Base-by-base conservation (phyloP, 176 grass and related monocot species). In the Oryza officinalis region DNA sequence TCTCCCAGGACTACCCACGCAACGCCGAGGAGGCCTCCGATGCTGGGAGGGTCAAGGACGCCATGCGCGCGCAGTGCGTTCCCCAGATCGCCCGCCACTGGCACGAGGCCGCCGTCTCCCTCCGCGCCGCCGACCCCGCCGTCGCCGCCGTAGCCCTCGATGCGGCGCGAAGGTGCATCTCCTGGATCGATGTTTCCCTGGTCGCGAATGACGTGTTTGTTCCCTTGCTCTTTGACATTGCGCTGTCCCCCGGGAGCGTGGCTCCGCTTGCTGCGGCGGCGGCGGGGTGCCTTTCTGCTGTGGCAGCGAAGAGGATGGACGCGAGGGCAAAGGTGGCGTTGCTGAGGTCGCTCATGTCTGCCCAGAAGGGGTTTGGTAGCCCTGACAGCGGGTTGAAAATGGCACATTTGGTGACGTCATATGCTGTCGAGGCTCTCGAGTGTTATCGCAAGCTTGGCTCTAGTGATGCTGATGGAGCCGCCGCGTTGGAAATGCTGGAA, bases 171-270 rank as follows among this genome's bases (percentile, higher is more conserved):
- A 92, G 96, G 69, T 96, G 94, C 65, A 88, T 96, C 69, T 61
- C 96, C 54, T 99, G 96, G 96, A 99, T 96, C 54, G 96, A 99
- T 86, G 92, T 99, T 1, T 69, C 85, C 43, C 91, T 99, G 26
- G 90, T 99, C 38, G 93, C 93, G 4, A 99, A 99, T 32, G 91
- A 96, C 33, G 83, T 87, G 15, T 95, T 99, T 64, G 85, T 96
- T 30, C 93, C 91, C 30, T 89, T 99, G 18, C 87, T 99, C 32
- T 99, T 99, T 64, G 96, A 96, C 61, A 84, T 99, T 65, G 78
- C 92, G 8, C 81, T 99, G 64, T 85, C 88, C 65, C 87, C 91
- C 15, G 87, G 46, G 68, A 91, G 87, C 22, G 33, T 30, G 7
- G 72, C 59, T 12, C 89, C 88, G 1, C 93, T 99, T 17, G 87